phyloP scores from a whole-genome alignment of 2,329 filamentous ascomycete genomes.

The Colletotrichum simmondsii region DNA sequence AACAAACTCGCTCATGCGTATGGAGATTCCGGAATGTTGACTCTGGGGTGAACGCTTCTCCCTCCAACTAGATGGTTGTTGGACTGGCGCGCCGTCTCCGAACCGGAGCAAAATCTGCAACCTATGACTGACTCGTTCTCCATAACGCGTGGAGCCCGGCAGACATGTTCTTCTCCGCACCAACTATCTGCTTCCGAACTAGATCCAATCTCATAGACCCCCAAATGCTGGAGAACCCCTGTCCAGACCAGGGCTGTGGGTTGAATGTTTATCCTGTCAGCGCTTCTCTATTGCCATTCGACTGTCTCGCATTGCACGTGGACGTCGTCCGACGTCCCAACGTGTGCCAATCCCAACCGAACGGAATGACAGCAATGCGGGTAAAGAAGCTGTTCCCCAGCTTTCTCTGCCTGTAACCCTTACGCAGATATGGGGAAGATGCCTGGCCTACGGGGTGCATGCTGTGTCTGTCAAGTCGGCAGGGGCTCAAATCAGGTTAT shows the following conservation, averaged over 20 bases:
- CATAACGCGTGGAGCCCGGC: conserved; percentile 26
- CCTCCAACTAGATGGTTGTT: conserved; percentile 2
- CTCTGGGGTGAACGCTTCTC: conserved; percentile 34
- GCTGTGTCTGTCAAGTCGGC: neutral
- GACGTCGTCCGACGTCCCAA: conserved; percentile 1
- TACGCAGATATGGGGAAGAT: neutral
- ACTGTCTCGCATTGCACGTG: conserved; percentile 26
- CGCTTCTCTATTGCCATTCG: conserved; percentile 8
- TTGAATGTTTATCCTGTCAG: conserved; percentile 32
- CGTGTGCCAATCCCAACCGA: conserved; percentile 12
- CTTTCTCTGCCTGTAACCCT: conserved; percentile 5
- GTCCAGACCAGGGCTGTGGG: conserved; percentile 7
- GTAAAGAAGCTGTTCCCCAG: conserved; percentile 13
- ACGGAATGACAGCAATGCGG: neutral
- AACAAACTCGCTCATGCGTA: conserved; percentile 4
- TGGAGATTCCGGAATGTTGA: conserved; percentile 6
- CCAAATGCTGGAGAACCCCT: conserved; percentile 31
- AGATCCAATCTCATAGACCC: conserved; percentile 22
- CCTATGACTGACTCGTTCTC: conserved; percentile 25
- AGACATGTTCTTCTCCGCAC: conserved; percentile 24
- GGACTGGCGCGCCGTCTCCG: conserved; percentile 18
- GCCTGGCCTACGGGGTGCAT: conserved; percentile 8
- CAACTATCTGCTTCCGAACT: conserved; percentile 19
- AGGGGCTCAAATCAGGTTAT: conserved; percentile 1
- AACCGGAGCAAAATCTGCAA: conserved; percentile 34